These are phyloP conservation scores for Ganoderma boninense DNA, from an alignment of 1,284 basidiomycete genomes.

Conservation along the genomic window DNA sequence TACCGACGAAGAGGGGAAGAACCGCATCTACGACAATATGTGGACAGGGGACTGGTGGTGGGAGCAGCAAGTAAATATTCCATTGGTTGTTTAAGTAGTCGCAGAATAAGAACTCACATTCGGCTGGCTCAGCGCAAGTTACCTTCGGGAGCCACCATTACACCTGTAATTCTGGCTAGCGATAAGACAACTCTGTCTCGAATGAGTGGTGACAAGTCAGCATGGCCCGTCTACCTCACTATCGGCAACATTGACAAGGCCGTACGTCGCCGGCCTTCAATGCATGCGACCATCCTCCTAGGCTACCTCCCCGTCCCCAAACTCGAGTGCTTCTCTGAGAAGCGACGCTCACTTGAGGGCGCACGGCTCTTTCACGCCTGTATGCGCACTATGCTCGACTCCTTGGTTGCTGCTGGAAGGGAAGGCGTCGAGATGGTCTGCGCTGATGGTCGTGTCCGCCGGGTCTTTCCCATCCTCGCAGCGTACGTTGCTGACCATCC, in stretches of 20 bases:
- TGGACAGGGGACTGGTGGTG: not conserved
- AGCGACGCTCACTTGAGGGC: not conserved
- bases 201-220: too few relatives aligned
- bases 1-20: slow-evolving; percentile 33
- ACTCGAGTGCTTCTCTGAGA: not conserved
- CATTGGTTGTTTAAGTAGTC: too few relatives aligned
- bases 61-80: not conserved
- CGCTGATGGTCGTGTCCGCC: not conserved
- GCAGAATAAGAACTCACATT: too few relatives aligned
- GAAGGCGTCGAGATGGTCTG: not conserved
- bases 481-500: not conserved
- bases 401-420: not conserved
- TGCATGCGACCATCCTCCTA: too few relatives aligned
- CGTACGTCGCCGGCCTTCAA: too few relatives aligned
- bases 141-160: slow-evolving; percentile 41
- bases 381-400: not conserved
- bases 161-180: slow-evolving; percentile 47
- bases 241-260: too few relatives aligned
- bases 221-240: too few relatives aligned
- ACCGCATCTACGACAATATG: slow-evolving; percentile 15
- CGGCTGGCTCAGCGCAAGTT: slow-evolving; percentile 15
- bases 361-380: not conserved
- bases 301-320: too few relatives aligned
- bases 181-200: slow-evolving; percentile 44
- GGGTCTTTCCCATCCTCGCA: not conserved